A percentile compares a stretch with the other conserved stretches of the same genome.
Evolutionary conservation across 495 filamentous ascomycete genomes (phyloP).

Genomic region (Penicillium odoratum): DNA sequence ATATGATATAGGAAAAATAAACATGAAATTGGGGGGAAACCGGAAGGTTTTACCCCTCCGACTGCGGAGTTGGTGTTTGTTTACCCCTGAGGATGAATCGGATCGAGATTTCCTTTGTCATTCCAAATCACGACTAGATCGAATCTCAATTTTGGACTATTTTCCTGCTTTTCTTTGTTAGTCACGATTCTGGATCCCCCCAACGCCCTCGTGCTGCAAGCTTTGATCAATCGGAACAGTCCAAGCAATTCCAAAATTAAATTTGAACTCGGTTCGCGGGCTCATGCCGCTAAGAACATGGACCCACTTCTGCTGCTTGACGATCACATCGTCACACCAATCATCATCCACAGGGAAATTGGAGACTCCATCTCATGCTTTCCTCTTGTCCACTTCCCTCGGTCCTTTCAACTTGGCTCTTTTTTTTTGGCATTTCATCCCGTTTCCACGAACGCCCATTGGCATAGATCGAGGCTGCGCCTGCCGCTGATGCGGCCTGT

Average conservation of each 20-base stretch:
- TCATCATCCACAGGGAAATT: slow-evolving; percentile 25
- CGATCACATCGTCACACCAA: slow-evolving; percentile 32
- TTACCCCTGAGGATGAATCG: neutral
- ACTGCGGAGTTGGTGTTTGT: neutral
- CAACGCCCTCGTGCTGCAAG: neutral
- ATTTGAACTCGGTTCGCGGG: slow-evolving; percentile 19
- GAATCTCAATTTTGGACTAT: neutral
- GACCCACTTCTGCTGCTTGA: slow-evolving; percentile 17
- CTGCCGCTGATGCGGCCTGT: slow-evolving; percentile 7
- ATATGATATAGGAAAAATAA: no score
- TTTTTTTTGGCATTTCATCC: slow-evolving; percentile 1
- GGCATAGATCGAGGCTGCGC: neutral
- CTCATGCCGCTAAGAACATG: slow-evolving; percentile 22
- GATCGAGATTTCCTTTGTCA: neutral
- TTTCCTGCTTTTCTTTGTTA: slow-evolving; percentile 9
- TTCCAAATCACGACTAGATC: neutral
- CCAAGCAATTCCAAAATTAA: slow-evolving; percentile 13
- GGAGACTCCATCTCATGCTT: slow-evolving; percentile 7
- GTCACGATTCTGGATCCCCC: slow-evolving; percentile 6
- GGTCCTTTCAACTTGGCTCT: slow-evolving; percentile 4
- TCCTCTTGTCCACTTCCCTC: slow-evolving; percentile 5
- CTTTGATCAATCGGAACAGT: slow-evolving; percentile 13
- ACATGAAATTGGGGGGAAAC: no score
- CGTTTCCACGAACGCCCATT: neutral
- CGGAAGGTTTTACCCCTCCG: neutral